phyloP scores from a whole-genome alignment of 208 protist genomes.

The Crithidia fasciculata region DNA sequence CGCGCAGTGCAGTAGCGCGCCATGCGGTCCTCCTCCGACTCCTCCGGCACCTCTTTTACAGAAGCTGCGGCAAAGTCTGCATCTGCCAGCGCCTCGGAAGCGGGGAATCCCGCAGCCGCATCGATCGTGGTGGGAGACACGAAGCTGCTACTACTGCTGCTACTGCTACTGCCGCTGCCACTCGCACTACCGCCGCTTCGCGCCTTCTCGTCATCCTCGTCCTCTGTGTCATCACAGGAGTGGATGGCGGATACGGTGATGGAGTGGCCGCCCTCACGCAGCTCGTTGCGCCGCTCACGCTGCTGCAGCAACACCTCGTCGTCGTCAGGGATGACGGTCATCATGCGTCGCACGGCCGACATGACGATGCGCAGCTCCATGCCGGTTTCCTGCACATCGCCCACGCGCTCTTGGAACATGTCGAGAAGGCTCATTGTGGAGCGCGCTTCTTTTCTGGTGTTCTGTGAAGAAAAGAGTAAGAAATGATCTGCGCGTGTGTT shows the following conservation, averaged over 20 bases:
- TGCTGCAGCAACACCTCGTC: neutral
- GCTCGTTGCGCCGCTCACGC: conserved; percentile 11
- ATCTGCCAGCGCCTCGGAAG: neutral
- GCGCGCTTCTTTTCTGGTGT: no score
- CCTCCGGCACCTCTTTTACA: no score
- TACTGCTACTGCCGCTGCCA: neutral
- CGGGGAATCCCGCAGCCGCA: neutral
- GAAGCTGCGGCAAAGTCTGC: neutral
- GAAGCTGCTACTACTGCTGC: conserved; percentile 9
- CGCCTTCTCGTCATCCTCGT: conserved; percentile 4
- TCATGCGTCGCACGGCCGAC: neutral
- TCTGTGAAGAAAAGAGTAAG: no score
- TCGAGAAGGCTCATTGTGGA: conserved; percentile 6
- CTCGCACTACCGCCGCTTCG: neutral
- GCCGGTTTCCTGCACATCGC: conserved; percentile 6
- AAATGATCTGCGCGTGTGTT: no score
- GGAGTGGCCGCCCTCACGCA: neutral
- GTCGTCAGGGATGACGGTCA: neutral
- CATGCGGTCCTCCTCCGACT: neutral
- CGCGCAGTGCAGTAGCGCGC: neutral
- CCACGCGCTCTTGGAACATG: conserved; percentile 15
- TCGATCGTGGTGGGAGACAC: conserved; percentile 1
- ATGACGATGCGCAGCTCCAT: neutral
- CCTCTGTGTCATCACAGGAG: neutral
- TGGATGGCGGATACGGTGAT: conserved; percentile 7